A percentile compares a stretch with the other conserved stretches of the same genome.
These are phyloP conservation scores for Benincasa hispida DNA, from an alignment of 306 rosid genomes.

Conservation along the genomic window DNA sequence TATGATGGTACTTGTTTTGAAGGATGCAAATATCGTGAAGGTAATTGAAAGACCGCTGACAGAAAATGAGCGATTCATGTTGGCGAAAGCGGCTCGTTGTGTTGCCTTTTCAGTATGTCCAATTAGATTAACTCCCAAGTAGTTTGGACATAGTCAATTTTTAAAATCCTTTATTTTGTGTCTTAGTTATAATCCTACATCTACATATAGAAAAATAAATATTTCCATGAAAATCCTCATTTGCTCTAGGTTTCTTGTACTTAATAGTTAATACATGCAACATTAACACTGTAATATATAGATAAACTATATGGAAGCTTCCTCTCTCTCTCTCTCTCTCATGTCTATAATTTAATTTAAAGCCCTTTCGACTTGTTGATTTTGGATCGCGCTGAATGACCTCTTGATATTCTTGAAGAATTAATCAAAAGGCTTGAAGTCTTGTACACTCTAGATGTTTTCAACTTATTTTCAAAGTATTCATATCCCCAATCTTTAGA, in stretches of 20 bases:
- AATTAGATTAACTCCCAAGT: slow-evolving; percentile 62
- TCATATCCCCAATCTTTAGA: no score
- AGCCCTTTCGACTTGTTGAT: no score
- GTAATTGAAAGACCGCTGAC: slow-evolving; percentile 91
- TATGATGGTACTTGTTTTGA: background rate
- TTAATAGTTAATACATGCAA: no score
- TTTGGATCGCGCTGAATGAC: no score
- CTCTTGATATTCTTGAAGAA: no score
- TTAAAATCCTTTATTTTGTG: background rate
- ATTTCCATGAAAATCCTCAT: background rate
- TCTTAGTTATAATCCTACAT: background rate
- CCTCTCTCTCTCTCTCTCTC: background rate
- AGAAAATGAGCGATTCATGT: slow-evolving; percentile 70
- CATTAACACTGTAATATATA: background rate
- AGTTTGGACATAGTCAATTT: slow-evolving; percentile 11
- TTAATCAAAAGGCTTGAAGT: no score
- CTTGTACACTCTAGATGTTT: no score
- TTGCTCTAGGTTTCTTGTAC: background rate
- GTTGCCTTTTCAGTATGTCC: slow-evolving; percentile 86
- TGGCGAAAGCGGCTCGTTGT: slow-evolving; percentile 98
- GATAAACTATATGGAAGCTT: background rate
- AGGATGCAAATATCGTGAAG: slow-evolving; percentile 83
- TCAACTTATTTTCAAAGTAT: no score
- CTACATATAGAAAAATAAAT: background rate
- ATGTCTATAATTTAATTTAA: no score